Evolutionary conservation across 164 flowering plant species (phyloP).

Genomic region (Malania oleifera): DNA sequence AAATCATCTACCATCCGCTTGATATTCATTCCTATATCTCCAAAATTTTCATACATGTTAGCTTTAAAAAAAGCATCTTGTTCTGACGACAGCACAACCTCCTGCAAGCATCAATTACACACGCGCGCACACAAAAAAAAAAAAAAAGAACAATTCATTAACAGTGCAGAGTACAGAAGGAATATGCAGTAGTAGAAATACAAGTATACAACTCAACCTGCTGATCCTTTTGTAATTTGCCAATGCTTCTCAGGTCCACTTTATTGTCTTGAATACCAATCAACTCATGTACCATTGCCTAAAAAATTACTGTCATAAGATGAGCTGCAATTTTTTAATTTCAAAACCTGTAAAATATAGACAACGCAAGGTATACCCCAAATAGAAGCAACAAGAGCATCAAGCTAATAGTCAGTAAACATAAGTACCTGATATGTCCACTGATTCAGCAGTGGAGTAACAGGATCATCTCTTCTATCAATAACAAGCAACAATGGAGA

Average conservation of each 20-base stretch:
- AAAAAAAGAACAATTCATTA: slow-evolving; percentile 5
- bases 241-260: slow-evolving; percentile 63
- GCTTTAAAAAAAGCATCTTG: slow-evolving; percentile 91
- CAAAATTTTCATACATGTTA: slow-evolving; percentile 97
- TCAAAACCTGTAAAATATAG: background rate
- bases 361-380: background rate
- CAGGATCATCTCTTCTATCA: slow-evolving; percentile 95
- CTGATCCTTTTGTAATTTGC: slow-evolving; percentile 70
- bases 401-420: background rate
- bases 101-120: slow-evolving; percentile 41
- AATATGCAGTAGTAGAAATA: background rate
- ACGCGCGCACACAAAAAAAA: too few relatives aligned
- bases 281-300: slow-evolving; percentile 99
- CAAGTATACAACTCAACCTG: slow-evolving; percentile 58
- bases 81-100: slow-evolving; percentile 87
- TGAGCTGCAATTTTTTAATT: background rate
- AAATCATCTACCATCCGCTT: slow-evolving; percentile 96
- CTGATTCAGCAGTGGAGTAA: slow-evolving; percentile 88
- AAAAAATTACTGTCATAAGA: background rate
- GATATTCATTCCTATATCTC: slow-evolving; percentile 96
- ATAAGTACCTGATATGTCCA: slow-evolving; percentile 95
- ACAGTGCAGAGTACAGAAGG: background rate
- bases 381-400: background rate
- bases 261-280: slow-evolving; percentile 90
- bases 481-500: slow-evolving; percentile 79